Evolutionary conservation across 2,329 filamentous ascomycete genomes (phyloP).

Genomic region (Elsinoe batatas): DNA sequence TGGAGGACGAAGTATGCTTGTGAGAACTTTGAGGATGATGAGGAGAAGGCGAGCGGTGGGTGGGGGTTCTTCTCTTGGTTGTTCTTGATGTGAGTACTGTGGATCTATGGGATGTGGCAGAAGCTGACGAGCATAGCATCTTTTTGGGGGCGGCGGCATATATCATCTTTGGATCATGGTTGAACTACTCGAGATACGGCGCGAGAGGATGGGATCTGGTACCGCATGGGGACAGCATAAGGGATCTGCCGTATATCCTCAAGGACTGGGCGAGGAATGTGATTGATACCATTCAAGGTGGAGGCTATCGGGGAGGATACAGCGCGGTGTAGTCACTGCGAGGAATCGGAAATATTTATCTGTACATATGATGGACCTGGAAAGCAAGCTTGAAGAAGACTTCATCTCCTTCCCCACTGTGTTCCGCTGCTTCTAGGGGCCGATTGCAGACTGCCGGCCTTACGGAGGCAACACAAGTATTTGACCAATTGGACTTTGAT

Average conservation of each 20-base stretch:
- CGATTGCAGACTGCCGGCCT: too few species aligned
- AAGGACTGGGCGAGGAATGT: slow-evolving; percentile 79
- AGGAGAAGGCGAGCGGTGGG: slow-evolving; percentile 41
- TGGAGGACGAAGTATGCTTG: slow-evolving; percentile 89
- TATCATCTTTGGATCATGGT: slow-evolving; percentile 95
- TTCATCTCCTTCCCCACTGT: too few species aligned
- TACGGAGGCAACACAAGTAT: too few species aligned
- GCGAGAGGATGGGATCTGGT: slow-evolving; percentile 90
- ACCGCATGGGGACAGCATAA: slow-evolving; percentile 83
- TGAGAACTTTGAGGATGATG: slow-evolving; percentile 45
- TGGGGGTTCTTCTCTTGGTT: slow-evolving; percentile 99
- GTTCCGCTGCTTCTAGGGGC: too few species aligned
- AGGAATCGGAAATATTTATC: neutral
- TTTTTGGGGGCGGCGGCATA: slow-evolving; percentile 83
- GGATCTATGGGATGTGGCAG: neutral
- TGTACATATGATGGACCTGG: neutral
- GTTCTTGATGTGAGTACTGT: slow-evolving; percentile 65
- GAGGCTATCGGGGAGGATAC: slow-evolving; percentile 77
- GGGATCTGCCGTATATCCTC: slow-evolving; percentile 83
- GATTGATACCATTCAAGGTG: slow-evolving; percentile 69
- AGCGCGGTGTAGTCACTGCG: slow-evolving; percentile 61
- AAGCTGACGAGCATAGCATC: slow-evolving; percentile 34
- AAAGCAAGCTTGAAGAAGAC: too few species aligned
- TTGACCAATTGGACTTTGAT: too few species aligned
- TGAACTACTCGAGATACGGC: slow-evolving; percentile 96